Evolutionary conservation across 164 flowering plant species (phyloP), one percentile per base, ranked within the genome.

Genomic region (Euptelea pleiosperma): DNA sequence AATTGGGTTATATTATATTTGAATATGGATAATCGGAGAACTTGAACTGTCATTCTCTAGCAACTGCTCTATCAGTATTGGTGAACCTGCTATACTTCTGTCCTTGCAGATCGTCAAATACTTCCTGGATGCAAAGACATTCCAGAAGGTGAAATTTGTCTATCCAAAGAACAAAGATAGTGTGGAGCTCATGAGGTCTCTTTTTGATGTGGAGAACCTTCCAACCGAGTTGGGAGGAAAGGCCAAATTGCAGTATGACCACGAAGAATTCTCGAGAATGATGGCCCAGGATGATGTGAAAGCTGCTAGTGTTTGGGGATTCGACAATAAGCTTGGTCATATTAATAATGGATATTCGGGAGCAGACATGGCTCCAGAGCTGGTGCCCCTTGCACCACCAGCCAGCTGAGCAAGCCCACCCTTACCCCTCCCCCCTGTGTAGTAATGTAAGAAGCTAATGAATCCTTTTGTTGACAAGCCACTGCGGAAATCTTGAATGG

Each of bases 111-210:
- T 87, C 34, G 86, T 83, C 15, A 89, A 89, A 69, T 87, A 82
- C 53, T 85, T 91, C 67, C 60, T 91, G 69, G 96, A 91, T 56
- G 63, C 87, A 0, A 91, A 89, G 55, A 89, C 98, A 34, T 82
- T 82, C 61, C 83, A 81, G 64, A 89, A 89, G 79, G 95, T 89
- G 65, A 91, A 85, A 62, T 91, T 89, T 45, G 86, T 91, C 18
- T 87, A 91, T 67, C 93, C 95, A 2, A 85, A 87, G 64, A 82
- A 87, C 14, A 75, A 79, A 61, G 87, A 81, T 0, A 89, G 98
- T 30, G 82, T 81, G 18, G 95, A 84, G 70, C 79, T 87, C 22
- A 89, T 91, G 90, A 78, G 57, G 25, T 73, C 85, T 37, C 74
- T 63, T 62, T 91, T 91, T 30, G 93, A 91, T 25, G 72, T 77